phyloP scores from a whole-genome alignment of 768 basidiomycete species.

The Russula brevipes region DNA sequence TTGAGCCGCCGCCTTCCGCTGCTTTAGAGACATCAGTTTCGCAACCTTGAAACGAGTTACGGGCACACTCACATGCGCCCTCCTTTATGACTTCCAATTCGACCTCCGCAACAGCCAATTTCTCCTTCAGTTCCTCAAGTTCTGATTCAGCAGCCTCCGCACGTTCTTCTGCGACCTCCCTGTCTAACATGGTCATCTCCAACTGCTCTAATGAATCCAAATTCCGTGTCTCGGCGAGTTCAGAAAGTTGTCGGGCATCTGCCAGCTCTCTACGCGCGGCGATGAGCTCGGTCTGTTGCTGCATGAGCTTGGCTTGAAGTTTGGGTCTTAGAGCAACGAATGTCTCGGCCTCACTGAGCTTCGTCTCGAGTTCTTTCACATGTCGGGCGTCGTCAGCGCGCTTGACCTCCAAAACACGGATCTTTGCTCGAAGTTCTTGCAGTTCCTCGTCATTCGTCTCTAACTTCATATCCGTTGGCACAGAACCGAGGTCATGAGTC shows the following conservation, averaged over 20 bases:
- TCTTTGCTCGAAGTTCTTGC: slow-evolving; percentile 78
- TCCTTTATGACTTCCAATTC: slow-evolving; percentile 77
- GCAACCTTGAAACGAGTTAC: not conserved
- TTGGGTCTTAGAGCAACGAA: slow-evolving; percentile 85
- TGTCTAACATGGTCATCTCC: slow-evolving; percentile 93
- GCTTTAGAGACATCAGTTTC: slow-evolving; percentile 22
- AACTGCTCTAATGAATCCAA: slow-evolving; percentile 83
- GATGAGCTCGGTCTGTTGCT: slow-evolving; percentile 74
- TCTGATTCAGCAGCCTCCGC: slow-evolving; percentile 76
- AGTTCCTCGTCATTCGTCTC: slow-evolving; percentile 49
- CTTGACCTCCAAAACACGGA: slow-evolving; percentile 80
- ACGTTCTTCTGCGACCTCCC: slow-evolving; percentile 93
- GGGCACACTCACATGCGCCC: slow-evolving; percentile 33
- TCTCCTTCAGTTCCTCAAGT: slow-evolving; percentile 74
- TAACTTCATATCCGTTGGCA: not conserved
- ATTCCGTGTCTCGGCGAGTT: slow-evolving; percentile 62
- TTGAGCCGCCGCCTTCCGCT: slow-evolving; percentile 32
- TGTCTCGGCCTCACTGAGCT: slow-evolving; percentile 78
- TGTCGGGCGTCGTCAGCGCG: slow-evolving; percentile 82
- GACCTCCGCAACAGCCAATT: slow-evolving; percentile 71
- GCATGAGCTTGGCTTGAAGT: slow-evolving; percentile 80
- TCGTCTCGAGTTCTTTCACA: slow-evolving; percentile 77
- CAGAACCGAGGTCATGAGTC: not conserved
- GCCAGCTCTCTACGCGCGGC: slow-evolving; percentile 70
- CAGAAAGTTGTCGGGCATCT: slow-evolving; percentile 69